Evolutionary conservation across 1,139 yeast genomes (phyloP).

Genomic region (Debaryomycetaceae sp.): DNA sequence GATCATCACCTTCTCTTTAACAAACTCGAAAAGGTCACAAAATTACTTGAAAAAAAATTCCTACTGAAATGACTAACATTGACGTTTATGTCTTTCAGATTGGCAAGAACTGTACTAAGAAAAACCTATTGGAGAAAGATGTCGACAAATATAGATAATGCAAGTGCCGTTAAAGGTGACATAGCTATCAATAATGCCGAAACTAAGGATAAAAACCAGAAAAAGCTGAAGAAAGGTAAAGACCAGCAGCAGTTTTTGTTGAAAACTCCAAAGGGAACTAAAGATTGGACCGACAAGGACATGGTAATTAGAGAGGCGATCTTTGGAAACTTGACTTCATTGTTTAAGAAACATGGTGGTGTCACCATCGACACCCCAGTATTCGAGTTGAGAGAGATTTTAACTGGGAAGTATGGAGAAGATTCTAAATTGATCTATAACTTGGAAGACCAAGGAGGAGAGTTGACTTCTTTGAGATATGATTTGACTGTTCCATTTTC

Average conservation of each 20-base stretch:
- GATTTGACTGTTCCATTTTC: constrained; percentile 98
- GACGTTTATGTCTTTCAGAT: neutral
- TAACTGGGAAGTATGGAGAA: constrained; percentile 97
- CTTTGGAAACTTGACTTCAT: constrained; percentile 62
- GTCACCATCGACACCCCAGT: constrained; percentile 98
- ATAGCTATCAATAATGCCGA: constrained; percentile 9
- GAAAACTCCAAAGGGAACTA: constrained; percentile 96
- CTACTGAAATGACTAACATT: neutral
- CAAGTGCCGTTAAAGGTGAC: constrained; percentile 10
- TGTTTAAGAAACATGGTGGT: constrained; percentile 95
- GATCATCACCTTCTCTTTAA: no score
- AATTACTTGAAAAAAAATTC: neutral
- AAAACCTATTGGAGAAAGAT: constrained; percentile 14
- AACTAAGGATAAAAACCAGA: constrained; percentile 9
- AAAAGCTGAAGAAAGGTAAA: constrained; percentile 24
- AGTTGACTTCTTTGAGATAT: constrained; percentile 87
- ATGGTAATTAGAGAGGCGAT: constrained; percentile 92
- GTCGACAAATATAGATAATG: constrained; percentile 15
- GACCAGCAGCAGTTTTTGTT: constrained; percentile 54
- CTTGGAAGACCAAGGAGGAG: constrained; percentile 98
- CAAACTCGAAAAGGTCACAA: neutral
- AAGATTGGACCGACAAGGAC: constrained; percentile 97
- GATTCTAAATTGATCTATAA: constrained; percentile 94
- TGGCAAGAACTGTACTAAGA: constrained; percentile 4
- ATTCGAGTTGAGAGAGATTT: constrained; percentile 88